Conservation (phyloP, 352 stramenopile genomes). For the Globisporangium parvum region DNA sequence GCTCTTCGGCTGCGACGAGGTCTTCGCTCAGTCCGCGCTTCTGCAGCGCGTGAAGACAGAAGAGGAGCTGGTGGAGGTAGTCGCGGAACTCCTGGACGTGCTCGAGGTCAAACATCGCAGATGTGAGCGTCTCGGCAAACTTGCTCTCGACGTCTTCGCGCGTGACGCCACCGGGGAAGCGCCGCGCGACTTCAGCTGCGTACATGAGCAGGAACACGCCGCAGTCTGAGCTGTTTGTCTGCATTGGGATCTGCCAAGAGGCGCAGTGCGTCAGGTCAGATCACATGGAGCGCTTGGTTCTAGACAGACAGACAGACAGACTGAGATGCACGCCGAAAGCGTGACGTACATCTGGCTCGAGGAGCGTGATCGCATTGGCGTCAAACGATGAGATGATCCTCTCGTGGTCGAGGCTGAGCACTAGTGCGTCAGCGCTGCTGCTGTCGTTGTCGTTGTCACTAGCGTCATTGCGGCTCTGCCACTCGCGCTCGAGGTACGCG, state of each 20-base stretch:
- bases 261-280: too few species aligned
- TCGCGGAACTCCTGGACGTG: slow-evolving; percentile 42
- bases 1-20: slow-evolving; percentile 45
- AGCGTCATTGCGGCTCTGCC: slow-evolving; percentile 17
- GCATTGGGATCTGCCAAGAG: slow-evolving; percentile 74
- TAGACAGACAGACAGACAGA: slow-evolving; percentile 5
- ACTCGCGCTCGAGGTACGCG: slow-evolving; percentile 87
- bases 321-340: too few species aligned
- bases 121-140: slow-evolving; percentile 35
- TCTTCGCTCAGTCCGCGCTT: slow-evolving; percentile 34
- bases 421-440: slow-evolving; percentile 5
- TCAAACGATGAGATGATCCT: slow-evolving; percentile 41
- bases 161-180: slow-evolving; percentile 48
- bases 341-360: slow-evolving; percentile 67
- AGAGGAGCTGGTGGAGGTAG: slow-evolving; percentile 73
- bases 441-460: slow-evolving; percentile 1
- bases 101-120: slow-evolving; percentile 59
- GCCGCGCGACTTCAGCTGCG: slow-evolving; percentile 48
- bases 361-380: slow-evolving; percentile 41
- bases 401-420: slow-evolving; percentile 7
- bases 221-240: slow-evolving; percentile 93
- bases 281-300: neutral
- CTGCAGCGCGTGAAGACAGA: slow-evolving; percentile 57
- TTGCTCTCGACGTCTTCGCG: slow-evolving; percentile 48
- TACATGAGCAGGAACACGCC: slow-evolving; percentile 85